Evolutionary conservation across 2,329 filamentous ascomycete species (phyloP).

Genomic region (Helotiales sp.): DNA sequence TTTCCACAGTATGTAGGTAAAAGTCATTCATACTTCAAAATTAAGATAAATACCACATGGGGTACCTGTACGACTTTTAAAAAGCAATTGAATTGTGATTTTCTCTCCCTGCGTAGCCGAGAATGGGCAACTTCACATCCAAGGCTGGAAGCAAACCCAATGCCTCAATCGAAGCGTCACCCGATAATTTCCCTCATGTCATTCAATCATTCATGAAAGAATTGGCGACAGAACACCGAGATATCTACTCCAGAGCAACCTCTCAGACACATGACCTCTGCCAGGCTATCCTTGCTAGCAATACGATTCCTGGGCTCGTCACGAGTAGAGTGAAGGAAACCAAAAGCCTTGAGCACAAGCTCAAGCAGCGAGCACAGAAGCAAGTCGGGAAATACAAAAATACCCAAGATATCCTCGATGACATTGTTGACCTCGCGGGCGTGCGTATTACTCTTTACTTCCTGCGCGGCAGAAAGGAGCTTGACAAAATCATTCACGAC

Average conservation of each 20-base stretch:
- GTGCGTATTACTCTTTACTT: slow-evolving; percentile 19
- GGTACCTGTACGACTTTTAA: no score
- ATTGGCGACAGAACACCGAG: no score
- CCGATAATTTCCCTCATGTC: no score
- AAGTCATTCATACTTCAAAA: no score
- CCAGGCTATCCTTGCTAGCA: slow-evolving; percentile 10
- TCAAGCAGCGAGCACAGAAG: not conserved
- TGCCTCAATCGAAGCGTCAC: no score
- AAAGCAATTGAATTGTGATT: no score
- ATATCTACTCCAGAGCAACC: slow-evolving; percentile 9
- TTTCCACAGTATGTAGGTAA: no score
- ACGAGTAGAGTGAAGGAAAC: slow-evolving; percentile 10
- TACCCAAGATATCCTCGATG: slow-evolving; percentile 5
- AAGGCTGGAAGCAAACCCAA: no score
- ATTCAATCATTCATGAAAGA: no score
- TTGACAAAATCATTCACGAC: slow-evolving; percentile 15
- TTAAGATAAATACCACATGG: no score
- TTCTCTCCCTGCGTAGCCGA: no score
- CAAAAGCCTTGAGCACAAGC: slow-evolving; percentile 11
- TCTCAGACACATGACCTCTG: slow-evolving; percentile 9
- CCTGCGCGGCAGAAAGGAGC: slow-evolving; percentile 12
- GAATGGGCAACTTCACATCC: no score
- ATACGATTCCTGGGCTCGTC: slow-evolving; percentile 13
- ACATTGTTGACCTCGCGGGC: slow-evolving; percentile 16
- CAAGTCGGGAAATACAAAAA: not conserved